phyloP scores from a whole-genome alignment of 2,329 filamentous ascomycete genomes.

The Fusarium piperis region DNA sequence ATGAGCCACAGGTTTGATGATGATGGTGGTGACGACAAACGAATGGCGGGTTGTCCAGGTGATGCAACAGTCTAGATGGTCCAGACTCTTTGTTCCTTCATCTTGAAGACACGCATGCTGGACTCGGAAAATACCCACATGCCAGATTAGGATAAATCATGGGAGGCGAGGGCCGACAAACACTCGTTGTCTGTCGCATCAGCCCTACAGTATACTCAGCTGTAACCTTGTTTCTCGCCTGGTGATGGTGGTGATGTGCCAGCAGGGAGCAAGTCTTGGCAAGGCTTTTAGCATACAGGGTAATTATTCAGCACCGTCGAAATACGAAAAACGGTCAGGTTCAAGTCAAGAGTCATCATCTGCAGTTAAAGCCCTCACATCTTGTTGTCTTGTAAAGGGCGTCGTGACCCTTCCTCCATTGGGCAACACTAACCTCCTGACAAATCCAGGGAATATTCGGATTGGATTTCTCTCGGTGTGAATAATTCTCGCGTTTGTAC shows the following conservation, averaged over 20 bases:
- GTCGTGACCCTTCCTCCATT: conserved; percentile 14
- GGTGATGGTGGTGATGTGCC: not conserved
- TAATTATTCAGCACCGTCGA: not conserved
- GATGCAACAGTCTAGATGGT: not conserved
- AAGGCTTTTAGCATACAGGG: not conserved
- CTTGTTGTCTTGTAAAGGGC: conserved; percentile 32
- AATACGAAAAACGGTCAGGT: not conserved
- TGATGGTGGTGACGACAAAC: not conserved
- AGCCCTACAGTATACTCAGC: conserved; percentile 17
- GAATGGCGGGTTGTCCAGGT: not conserved
- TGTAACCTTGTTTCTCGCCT: not conserved
- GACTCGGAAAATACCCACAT: conserved; percentile 4
- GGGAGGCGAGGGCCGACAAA: not conserved
- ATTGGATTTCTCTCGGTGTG: not conserved
- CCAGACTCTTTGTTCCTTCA: not conserved
- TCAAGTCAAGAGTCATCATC: conserved; percentile 5
- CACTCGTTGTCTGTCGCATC: not conserved
- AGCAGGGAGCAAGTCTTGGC: not conserved
- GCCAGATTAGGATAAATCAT: conserved; percentile 4
- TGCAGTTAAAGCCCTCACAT: not conserved
- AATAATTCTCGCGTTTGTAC: conserved; percentile 5
- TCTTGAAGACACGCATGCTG: not conserved
- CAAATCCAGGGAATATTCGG: conserved; percentile 16
- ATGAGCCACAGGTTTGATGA: not conserved
- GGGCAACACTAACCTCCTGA: not conserved